Evolutionary conservation across 179 eudicot species (phyloP), one percentile per base, ranked within the genome.

Genomic region (Silene coronaria): DNA sequence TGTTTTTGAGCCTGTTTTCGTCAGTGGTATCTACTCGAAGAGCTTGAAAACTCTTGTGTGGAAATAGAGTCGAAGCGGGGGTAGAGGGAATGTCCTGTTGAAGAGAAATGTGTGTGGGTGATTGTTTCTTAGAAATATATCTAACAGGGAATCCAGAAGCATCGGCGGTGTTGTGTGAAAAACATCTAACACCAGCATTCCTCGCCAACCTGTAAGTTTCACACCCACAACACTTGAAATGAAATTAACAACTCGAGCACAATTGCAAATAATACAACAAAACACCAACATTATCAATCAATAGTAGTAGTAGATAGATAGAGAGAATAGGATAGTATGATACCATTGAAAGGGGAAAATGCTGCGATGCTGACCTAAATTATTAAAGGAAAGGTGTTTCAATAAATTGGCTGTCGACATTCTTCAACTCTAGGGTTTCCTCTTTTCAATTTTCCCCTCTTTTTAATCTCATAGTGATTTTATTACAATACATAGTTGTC

Each of bases 81-180:
- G 48, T 27, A 24, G 62, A 13, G 42, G 53, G 62, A 60, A 12
- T 64, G 59, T 34, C 75, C 42, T 79, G 24, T 66, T 67, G 45
- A 58, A 23, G 23, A 4, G 74, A 7, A 57, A 38, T 34, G 24
- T 75, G 77, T 45, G 51, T 12, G 73, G 67, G 67, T 7, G 62
- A 61, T 60, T 70, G 60, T 1, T 78, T 83, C 79, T 85, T 89
- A 17, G 93, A 90, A 72, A 85, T 75, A 81, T 88, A 88, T 75
- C 83, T 81, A 63, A 86, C 89, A 16, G 91, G 93, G 61, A 80
- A 66, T 57, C 82, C 76, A 0, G 77, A 59, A 42, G 80, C 59
- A 71, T 74, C 74, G 28, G 80, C 74, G 34, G 79, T 72, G 57
- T 86, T 80, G 22, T 64, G 73, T 21, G 74, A 79, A 19, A 83